Base-by-base conservation (phyloP, 2,329 filamentous ascomycete species). In the Apiospora phragmitis region DNA sequence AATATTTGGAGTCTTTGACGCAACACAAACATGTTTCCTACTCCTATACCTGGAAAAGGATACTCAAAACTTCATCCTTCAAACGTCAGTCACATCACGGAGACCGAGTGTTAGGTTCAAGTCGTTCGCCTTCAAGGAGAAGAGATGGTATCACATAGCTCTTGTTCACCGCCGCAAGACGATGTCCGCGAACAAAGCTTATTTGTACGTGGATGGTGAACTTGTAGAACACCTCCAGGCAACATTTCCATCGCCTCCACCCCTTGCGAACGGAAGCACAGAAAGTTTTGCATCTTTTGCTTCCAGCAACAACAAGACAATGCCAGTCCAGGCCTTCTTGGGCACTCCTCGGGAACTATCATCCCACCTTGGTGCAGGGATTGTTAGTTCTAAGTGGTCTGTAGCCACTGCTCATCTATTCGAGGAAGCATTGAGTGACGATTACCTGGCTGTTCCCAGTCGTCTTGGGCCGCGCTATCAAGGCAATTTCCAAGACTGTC, bases 71-170 rank as follows among this genome's bases (percentile, higher is more conserved):
- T 93, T 99, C 75, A 99, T 99, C 75, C 85, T 99, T 7, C 96
- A 99, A 82, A 98, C 97, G 9, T 98, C 96, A 24, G 93, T 98
- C 72, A 93, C 91, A 68, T 94, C 94, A 11, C 87, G 90, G 68
- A 90, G 93, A 71, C 95, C 96, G 3, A 98, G 95, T 80, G 93
- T 99, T 65, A 90, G 96, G 70, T 99, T 99, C 86, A 97, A 96
- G 80, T 92, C 92, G 2, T 89, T 91, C 14, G 85, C 87, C 0
- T 98, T 99, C 77, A 85, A 91, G 75, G 87, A 93, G 73, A 89
- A 90, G 69, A 87, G 85, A 75, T 99, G 96, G 96, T 99, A 99
- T 80, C 96, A 99, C 80, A 89, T 99, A 76, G 94, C 92, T 59
- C 84, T 99, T 72, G 93, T 96, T 32, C 96, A 99, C 81, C 91